Base-by-base conservation (phyloP, 495 filamentous ascomycete genomes). In the Trichoderma virens region DNA sequence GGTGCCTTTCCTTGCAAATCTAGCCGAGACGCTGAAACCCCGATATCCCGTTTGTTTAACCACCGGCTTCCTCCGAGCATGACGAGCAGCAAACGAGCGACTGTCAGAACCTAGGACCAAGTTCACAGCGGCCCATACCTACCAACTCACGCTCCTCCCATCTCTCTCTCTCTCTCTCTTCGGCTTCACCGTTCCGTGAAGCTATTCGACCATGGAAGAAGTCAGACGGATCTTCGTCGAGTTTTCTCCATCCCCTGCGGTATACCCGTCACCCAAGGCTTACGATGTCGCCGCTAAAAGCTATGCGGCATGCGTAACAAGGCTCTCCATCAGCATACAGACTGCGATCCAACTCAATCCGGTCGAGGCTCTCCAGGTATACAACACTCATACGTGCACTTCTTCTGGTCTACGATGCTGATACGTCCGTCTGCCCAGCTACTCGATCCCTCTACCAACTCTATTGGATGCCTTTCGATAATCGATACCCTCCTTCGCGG, bases 391-490 rank as follows among this genome's bases (percentile, higher is more conserved):
- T 56, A n/a, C 11, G 0, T 28, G 5, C 23, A 28, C 14, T 11
- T 18, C 25, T 28, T 30, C 16, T 13, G 13, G 18, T 4, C 31
- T 23, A 11, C 28, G 14, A 2, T 61, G 5, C 31, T 39, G 31
- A 61, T 18, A 35, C n/a, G n/a, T n/a, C n/a, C n/a, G 13, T 13
- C 4, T 27, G 0, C 14, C 2, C 31, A 79, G 72, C 66, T 74
- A 3, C 65, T 81, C 23, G 59, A 81, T 65, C 77, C 79, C 1
- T 67, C 69, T 2, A 60, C 71, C 27, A 68, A 81, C 64, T 77
- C 79, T 31, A 69, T 80, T 32, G 81, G 79, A 9, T 77, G 79
- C 68, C 73, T 81, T 60, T 59, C 71, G 60, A 34, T 81, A 41
- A 68, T 81, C 31, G 69, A 74, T 56, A 60, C 62, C 8, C 63